phyloP scores from a whole-genome alignment of 345 rosid species.

The Bretschneidera sinensis region DNA sequence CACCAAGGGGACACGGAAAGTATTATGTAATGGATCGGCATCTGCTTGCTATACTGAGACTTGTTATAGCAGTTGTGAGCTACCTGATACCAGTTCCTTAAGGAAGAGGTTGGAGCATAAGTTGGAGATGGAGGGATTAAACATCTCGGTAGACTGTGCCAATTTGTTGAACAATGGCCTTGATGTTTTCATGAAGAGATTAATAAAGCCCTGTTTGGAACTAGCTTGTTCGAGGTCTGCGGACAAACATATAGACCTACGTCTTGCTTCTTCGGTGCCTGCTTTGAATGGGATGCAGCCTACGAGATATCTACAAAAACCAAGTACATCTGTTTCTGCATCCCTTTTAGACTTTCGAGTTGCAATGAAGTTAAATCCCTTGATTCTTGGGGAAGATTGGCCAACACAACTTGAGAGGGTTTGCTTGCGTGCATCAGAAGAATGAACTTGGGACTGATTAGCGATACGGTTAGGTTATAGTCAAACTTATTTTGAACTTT shows the following conservation, averaged over 20 bases:
- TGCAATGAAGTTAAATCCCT: constrained; percentile 54
- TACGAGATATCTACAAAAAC: constrained; percentile 13
- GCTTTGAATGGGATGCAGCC: constrained; percentile 25
- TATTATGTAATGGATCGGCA: constrained; percentile 9
- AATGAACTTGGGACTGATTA: constrained; percentile 15
- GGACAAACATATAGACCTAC: constrained; percentile 14
- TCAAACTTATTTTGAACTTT: constrained; percentile 5
- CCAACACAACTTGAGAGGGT: constrained; percentile 48
- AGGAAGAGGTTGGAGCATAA: constrained; percentile 46
- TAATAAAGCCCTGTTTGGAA: constrained; percentile 64
- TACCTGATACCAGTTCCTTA: constrained; percentile 54
- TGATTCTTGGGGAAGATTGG: constrained; percentile 56
- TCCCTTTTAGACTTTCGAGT: constrained; percentile 58
- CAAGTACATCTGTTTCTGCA: too few species aligned
- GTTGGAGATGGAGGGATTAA: constrained; percentile 42
- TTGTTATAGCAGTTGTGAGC: constrained; percentile 42
- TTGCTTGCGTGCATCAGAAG: constrained; percentile 31
- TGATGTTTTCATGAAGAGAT: constrained; percentile 50
- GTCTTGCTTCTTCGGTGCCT: constrained; percentile 6
- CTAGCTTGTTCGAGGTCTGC: constrained; percentile 40
- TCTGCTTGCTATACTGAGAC: constrained; percentile 19
- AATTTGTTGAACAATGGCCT: constrained; percentile 53
- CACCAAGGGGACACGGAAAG: constrained; percentile 28
- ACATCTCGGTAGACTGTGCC: constrained; percentile 45
- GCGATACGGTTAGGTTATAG: background rate